phyloP scores from a whole-genome alignment of 768 basidiomycete genomes.

The Floccularia luteovirens region DNA sequence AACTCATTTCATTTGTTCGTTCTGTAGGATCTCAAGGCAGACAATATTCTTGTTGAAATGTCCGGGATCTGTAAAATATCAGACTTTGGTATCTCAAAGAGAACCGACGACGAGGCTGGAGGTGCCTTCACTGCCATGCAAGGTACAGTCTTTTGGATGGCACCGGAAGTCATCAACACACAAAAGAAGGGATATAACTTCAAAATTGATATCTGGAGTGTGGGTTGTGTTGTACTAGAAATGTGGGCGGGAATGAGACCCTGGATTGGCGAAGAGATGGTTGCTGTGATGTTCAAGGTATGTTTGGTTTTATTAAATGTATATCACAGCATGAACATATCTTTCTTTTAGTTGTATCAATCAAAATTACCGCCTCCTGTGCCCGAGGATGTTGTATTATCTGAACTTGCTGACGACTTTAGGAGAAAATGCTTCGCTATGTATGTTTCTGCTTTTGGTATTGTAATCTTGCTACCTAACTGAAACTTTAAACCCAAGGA shows the following conservation, averaged over 20 bases:
- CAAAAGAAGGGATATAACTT: conserved; percentile 89
- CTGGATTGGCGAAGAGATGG: conserved; percentile 85
- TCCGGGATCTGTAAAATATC: conserved; percentile 94
- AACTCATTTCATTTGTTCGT: conserved; percentile 4
- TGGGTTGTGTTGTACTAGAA: conserved; percentile 97
- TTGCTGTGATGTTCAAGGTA: conserved; percentile 95
- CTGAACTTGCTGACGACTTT: conserved; percentile 77
- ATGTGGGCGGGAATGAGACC: conserved; percentile 98
- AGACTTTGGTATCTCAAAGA: conserved; percentile 98
- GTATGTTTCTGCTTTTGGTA: conserved; percentile 33
- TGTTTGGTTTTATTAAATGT: conserved; percentile 9
- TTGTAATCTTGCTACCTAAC: conserved; percentile 2
- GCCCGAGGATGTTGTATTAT: conserved; percentile 73
- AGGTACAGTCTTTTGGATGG: conserved; percentile 99
- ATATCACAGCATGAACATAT: not conserved
- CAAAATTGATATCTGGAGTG: conserved; percentile 98
- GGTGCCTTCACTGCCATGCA: conserved; percentile 93
- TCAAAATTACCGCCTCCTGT: conserved; percentile 84
- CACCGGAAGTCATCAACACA: conserved; percentile 87
- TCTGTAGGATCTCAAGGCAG: conserved; percentile 86
- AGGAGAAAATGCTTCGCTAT: conserved; percentile 84
- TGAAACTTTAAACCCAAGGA: conserved; percentile 34
- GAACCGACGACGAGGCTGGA: conserved; percentile 77
- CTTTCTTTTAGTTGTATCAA: conserved; percentile 60
- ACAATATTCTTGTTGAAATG: conserved; percentile 95